phyloP scores from a whole-genome alignment of 345 rosid genomes.

The Fremontodendron californicum region DNA sequence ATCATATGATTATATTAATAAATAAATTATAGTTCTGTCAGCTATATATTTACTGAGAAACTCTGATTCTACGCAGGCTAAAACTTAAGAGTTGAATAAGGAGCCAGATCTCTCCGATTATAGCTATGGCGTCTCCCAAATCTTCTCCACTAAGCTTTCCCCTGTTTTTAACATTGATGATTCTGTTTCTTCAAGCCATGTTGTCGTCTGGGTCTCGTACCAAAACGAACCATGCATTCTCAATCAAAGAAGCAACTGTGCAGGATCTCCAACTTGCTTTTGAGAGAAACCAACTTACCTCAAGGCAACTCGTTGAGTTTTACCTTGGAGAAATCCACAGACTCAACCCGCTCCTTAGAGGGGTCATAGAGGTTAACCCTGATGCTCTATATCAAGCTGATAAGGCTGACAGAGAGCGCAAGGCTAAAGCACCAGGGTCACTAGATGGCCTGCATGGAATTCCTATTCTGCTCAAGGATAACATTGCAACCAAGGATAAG shows the following conservation, averaged over 20 bases:
- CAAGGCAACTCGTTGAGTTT: conserved; percentile 35
- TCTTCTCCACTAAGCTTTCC: background rate
- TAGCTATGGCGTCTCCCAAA: background rate
- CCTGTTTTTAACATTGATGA: background rate
- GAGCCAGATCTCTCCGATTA: background rate
- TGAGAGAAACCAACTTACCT: conserved; percentile 33
- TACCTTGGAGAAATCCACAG: conserved; percentile 26
- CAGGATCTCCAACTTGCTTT: conserved; percentile 32
- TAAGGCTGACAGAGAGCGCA: conserved; percentile 35
- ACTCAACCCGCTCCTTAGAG: conserved; percentile 34
- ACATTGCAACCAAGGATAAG: conserved; percentile 48
- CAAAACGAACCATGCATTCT: background rate
- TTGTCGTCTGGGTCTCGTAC: background rate
- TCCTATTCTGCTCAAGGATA: conserved; percentile 55
- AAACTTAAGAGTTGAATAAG: background rate
- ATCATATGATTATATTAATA: background rate
- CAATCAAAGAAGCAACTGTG: conserved; percentile 39
- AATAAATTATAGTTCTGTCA: background rate
- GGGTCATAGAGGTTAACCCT: conserved; percentile 42
- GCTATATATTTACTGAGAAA: background rate
- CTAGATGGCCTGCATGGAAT: conserved; percentile 41
- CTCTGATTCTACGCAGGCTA: background rate
- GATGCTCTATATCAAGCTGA: conserved; percentile 36
- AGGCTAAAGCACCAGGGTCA: conserved; percentile 7
- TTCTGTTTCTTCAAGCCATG: background rate